Percentiles rank a stretch among this genome's conserved stretches.
These are phyloP conservation scores for Pluteus cervinus DNA, from an alignment of 768 basidiomycete genomes.

Conservation along the genomic window DNA sequence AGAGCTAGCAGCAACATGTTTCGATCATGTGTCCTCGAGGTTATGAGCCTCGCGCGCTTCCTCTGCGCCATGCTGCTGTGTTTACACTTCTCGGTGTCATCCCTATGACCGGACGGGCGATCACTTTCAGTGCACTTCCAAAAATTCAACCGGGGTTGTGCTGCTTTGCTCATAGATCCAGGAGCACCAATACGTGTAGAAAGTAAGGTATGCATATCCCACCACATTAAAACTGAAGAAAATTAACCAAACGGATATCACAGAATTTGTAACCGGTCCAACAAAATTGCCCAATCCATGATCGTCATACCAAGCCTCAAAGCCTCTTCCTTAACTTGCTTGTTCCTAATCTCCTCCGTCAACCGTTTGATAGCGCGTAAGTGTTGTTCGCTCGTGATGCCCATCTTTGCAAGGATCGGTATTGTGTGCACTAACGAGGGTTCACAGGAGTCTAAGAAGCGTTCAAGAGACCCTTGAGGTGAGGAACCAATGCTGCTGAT, in stretches of 20 bases:
- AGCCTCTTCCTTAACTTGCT: constrained; percentile 67
- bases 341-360: constrained; percentile 60
- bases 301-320: constrained; percentile 62
- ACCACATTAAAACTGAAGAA: neutral
- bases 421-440: constrained; percentile 61
- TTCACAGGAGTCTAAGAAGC: constrained; percentile 53
- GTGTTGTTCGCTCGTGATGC: constrained; percentile 56
- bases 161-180: no score
- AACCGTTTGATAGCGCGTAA: constrained; percentile 55
- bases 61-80: no score
- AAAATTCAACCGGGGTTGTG: no score
- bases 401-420: constrained; percentile 50
- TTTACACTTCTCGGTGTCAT: no score
- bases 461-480: constrained; percentile 37
- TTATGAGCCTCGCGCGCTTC: no score
- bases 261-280: constrained; percentile 51
- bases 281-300: constrained; percentile 74
- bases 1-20: no score
- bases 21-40: no score
- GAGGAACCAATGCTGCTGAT: constrained; percentile 37
- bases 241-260: constrained; percentile 8
- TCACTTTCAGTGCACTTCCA: no score
- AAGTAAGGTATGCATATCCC: no score
- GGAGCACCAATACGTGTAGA: no score
- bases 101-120: no score